A percentile compares a stretch with the other conserved stretches of the same genome.
Evolutionary conservation across 1,284 basidiomycete genomes (phyloP).

Genomic region (Rhodotorula sp.): DNA sequence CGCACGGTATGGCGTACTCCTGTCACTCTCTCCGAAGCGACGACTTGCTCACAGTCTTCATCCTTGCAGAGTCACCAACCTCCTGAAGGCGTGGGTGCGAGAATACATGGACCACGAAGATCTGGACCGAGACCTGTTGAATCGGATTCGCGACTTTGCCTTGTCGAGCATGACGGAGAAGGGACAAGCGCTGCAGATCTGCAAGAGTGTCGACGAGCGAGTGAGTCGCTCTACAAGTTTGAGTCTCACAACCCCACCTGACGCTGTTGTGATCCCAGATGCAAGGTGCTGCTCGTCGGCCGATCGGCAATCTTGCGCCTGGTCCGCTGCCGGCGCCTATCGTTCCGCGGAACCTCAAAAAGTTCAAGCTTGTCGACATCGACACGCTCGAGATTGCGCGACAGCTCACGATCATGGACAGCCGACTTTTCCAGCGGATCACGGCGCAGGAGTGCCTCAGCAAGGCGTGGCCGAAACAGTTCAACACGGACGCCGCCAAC

Average conservation of each 20-base stretch:
- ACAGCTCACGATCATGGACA: constrained; percentile 92
- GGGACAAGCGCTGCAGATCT: constrained; percentile 47
- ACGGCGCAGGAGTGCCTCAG: constrained; percentile 85
- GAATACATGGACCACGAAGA: constrained; percentile 51
- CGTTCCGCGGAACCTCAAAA: constrained; percentile 69
- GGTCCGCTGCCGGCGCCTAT: constrained; percentile 66
- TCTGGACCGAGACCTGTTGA: constrained; percentile 43
- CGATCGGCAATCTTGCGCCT: constrained; percentile 44
- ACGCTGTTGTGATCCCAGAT: constrained; percentile 20
- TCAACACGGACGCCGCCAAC: constrained; percentile 57
- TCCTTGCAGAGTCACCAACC: constrained; percentile 48
- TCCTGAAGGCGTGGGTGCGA: constrained; percentile 53
- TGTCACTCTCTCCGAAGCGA: constrained; percentile 42
- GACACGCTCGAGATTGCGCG: constrained; percentile 89
- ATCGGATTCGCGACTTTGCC: constrained; percentile 49
- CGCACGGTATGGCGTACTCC: constrained; percentile 64
- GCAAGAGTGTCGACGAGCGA: constrained; percentile 49
- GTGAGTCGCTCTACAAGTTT: constrained; percentile 22
- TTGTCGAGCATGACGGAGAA: constrained; percentile 46
- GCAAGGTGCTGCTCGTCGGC: constrained; percentile 41
- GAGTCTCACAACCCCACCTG: too few relatives aligned
- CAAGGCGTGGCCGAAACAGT: constrained; percentile 51
- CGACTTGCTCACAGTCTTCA: neutral
- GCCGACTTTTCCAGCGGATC: constrained; percentile 81
- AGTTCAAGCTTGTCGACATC: constrained; percentile 79